A percentile compares a stretch with the other conserved stretches of the same genome.
Evolutionary conservation across 2,329 filamentous ascomycete genomes (phyloP).

Genomic region (Alternaria conjuncta): DNA sequence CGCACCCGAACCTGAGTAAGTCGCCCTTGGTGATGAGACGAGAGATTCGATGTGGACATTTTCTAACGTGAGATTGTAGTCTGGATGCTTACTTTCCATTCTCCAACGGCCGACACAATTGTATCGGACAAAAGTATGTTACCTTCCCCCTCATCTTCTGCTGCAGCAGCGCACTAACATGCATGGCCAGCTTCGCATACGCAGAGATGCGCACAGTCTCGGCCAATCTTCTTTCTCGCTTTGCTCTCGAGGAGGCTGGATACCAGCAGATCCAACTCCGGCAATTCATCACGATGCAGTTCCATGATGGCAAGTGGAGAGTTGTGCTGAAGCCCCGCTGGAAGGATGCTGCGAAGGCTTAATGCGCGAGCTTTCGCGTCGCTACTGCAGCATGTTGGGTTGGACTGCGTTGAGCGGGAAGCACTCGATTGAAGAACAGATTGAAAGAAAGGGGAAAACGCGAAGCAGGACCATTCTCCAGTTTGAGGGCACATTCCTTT

Average conservation of each 20-base stretch:
- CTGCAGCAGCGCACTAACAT: not conserved
- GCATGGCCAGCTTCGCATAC: not conserved
- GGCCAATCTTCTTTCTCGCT: not conserved
- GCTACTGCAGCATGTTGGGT: not conserved
- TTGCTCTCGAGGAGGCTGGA: not conserved
- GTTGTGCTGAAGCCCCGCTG: not conserved
- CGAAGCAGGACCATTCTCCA: not conserved
- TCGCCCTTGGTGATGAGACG: not conserved
- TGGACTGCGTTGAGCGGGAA: not conserved
- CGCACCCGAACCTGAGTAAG: conserved; percentile 1
- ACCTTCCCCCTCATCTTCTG: not conserved
- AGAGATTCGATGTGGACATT: not conserved
- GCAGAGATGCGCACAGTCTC: conserved; percentile 4
- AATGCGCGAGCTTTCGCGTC: not conserved
- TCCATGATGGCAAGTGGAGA: conserved; percentile 1
- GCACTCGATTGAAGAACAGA: not conserved
- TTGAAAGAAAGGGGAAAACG: not conserved
- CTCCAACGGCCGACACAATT: not conserved
- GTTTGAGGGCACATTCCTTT: not conserved
- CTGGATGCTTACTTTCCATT: conserved; percentile 1
- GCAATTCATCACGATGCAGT: conserved; percentile 2
- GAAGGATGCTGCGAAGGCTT: not conserved
- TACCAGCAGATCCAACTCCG: conserved; percentile 1
- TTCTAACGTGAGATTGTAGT: not conserved
- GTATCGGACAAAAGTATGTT: not conserved